Conservation (phyloP, 352 stramenopile genomes). For the Phytophthora constricta region DNA sequence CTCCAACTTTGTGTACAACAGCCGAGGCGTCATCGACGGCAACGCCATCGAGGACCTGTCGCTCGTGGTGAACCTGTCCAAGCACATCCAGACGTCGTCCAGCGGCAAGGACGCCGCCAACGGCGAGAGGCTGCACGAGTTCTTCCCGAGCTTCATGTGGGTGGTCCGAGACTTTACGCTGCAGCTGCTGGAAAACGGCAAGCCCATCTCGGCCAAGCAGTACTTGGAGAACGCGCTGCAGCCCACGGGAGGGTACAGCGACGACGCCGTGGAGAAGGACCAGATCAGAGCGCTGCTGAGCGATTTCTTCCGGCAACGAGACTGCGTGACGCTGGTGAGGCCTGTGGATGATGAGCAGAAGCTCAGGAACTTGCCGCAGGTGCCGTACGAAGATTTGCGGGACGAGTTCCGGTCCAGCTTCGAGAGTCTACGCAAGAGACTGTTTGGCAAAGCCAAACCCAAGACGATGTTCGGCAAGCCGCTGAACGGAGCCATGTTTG, state of each 20-base stretch:
- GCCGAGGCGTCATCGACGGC: conserved; percentile 87
- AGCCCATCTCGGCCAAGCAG: conserved; percentile 88
- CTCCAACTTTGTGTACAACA: conserved; percentile 93
- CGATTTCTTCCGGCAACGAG: conserved; percentile 86
- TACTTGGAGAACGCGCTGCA: conserved; percentile 91
- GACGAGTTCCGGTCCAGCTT: conserved; percentile 85
- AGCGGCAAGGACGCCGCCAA: conserved; percentile 40
- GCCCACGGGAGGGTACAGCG: conserved; percentile 76
- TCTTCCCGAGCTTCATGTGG: conserved; percentile 91
- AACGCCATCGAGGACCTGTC: conserved; percentile 91
- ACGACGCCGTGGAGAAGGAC: conserved; percentile 80
- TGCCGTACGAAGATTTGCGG: conserved; percentile 79
- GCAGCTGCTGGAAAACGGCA: conserved; percentile 85
- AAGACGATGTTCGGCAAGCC: conserved; percentile 89
- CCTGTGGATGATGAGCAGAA: conserved; percentile 88
- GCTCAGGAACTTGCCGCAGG: conserved; percentile 68
- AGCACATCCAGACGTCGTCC: conserved; percentile 87
- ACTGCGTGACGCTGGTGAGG: conserved; percentile 91
- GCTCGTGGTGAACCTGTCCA: conserved; percentile 91
- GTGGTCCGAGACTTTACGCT: conserved; percentile 92
- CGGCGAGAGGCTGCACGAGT: conserved; percentile 63
- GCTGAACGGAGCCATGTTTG: conserved; percentile 89
- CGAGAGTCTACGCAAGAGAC: conserved; percentile 63
- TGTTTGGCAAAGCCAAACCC: conserved; percentile 83
- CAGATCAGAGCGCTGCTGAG: conserved; percentile 80